Conservation (phyloP, 2,329 filamentous ascomycete species). For the Cladosporium sp. region DNA sequence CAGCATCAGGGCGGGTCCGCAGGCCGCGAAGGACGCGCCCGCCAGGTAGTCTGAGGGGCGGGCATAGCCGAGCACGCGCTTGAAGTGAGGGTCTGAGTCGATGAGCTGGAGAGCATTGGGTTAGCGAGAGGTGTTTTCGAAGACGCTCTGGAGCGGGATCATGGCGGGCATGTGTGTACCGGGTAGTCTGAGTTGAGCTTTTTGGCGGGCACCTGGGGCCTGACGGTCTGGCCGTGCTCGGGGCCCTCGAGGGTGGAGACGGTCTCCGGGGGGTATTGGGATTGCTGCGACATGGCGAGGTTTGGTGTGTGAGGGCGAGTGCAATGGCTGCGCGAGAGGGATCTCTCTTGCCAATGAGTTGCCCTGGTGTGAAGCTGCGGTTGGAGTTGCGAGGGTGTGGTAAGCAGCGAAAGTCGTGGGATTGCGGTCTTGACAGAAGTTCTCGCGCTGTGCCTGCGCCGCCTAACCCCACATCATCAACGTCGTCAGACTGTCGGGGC, state of each 20-base stretch:
- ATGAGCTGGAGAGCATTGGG: constrained; percentile 70
- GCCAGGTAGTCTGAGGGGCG: constrained; percentile 75
- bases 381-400: background rate
- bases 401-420: constrained; percentile 9
- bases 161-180: constrained; percentile 45
- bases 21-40: constrained; percentile 63
- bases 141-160: background rate
- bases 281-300: constrained; percentile 20
- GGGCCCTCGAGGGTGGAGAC: constrained; percentile 24
- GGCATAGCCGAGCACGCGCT: constrained; percentile 82
- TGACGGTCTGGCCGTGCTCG: constrained; percentile 27
- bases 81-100: constrained; percentile 96
- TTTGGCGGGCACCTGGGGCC: constrained; percentile 59
- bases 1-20: constrained; percentile 68
- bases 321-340: constrained; percentile 11
- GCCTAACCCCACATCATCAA: constrained; percentile 9
- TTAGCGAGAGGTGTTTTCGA: constrained; percentile 17
- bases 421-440: background rate
- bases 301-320: constrained; percentile 11
- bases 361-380: background rate
- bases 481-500: constrained; percentile 11
- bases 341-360: background rate
- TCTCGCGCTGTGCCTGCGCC: background rate
- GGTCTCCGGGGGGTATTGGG: constrained; percentile 17
- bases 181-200: constrained; percentile 77